Percentiles rank a stretch among this genome's conserved stretches.
Evolutionary conservation across 2,329 filamentous ascomycete species (phyloP).

Genomic region (Calycina marina): DNA sequence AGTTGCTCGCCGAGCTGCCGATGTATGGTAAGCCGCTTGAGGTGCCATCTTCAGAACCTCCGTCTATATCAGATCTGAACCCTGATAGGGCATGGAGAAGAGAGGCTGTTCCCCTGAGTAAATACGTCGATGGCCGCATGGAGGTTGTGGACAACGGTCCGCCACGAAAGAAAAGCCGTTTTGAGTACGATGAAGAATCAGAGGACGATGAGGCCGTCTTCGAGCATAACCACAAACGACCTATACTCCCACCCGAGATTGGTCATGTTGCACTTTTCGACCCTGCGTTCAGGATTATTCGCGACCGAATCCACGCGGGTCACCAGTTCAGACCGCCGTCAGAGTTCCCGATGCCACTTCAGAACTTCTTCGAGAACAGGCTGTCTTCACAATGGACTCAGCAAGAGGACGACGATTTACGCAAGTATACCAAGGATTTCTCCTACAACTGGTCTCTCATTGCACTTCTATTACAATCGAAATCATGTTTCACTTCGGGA

Average conservation of each 20-base stretch:
- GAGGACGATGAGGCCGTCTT: conserved; percentile 40
- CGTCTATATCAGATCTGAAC: conserved; percentile 37
- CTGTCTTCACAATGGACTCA: conserved; percentile 83
- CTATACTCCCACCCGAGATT: conserved; percentile 49
- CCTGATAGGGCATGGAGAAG: conserved; percentile 61
- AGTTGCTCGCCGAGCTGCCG: conserved; percentile 66
- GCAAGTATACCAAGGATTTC: conserved; percentile 74
- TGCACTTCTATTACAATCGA: conserved; percentile 60
- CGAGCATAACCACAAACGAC: conserved; percentile 15
- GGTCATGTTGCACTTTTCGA: conserved; percentile 76
- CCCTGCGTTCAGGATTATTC: conserved; percentile 74
- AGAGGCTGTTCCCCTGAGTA: conserved; percentile 71
- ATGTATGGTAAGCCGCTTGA: conserved; percentile 56
- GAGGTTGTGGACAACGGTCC: conserved; percentile 50
- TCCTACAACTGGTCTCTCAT: conserved; percentile 98
- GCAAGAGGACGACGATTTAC: conserved; percentile 80
- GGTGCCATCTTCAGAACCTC: conserved; percentile 41
- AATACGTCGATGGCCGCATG: conserved; percentile 72
- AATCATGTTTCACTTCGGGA: conserved; percentile 67
- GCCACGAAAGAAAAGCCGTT: conserved; percentile 67
- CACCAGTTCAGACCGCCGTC: conserved; percentile 90
- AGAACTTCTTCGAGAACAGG: conserved; percentile 79
- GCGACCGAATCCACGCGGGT: conserved; percentile 77
- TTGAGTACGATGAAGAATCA: conserved; percentile 62
- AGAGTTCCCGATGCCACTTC: conserved; percentile 79